phyloP scores from a whole-genome alignment of 2,329 filamentous ascomycete genomes.

The Colletotrichum sp. region DNA sequence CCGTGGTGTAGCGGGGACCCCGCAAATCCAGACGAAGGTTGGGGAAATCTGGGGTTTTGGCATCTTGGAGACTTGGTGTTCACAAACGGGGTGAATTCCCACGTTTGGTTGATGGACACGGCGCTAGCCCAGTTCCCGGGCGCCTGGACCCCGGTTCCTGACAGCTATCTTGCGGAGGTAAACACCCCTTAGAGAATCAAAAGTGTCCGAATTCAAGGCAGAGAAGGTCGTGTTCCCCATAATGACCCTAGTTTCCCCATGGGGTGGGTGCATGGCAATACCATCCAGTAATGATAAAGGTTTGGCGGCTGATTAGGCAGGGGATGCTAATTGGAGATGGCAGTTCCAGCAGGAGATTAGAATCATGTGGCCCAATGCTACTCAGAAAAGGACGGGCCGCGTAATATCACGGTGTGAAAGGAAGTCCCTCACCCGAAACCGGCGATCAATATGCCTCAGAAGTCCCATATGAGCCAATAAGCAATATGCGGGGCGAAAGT shows the following conservation, averaged over 20 bases:
- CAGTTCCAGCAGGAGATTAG: not conserved
- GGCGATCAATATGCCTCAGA: not conserved
- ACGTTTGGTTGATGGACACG: rapidly evolving
- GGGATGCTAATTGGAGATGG: not conserved
- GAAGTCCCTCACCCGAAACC: not conserved
- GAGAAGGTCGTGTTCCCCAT: not conserved
- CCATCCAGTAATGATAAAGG: not conserved
- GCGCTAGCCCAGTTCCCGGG: not conserved
- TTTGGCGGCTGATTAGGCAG: not conserved
- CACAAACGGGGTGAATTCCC: not conserved
- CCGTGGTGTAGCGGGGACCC: not conserved
- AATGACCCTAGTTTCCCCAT: not conserved
- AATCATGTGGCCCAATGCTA: not conserved
- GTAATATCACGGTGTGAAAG: not conserved
- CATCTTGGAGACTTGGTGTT: not conserved
- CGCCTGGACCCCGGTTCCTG: not conserved
- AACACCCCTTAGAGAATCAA: not conserved
- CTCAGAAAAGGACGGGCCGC: not conserved
- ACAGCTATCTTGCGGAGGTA: not conserved
- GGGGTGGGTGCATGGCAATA: not conserved
- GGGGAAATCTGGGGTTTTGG: not conserved
- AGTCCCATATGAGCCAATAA: not conserved
- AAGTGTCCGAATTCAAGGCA: not conserved
- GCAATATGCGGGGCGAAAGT: not conserved
- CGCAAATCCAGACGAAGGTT: not conserved